Conservation (phyloP, 2,329 filamentous ascomycete species). For the Pestalotiopsis sp. region DNA sequence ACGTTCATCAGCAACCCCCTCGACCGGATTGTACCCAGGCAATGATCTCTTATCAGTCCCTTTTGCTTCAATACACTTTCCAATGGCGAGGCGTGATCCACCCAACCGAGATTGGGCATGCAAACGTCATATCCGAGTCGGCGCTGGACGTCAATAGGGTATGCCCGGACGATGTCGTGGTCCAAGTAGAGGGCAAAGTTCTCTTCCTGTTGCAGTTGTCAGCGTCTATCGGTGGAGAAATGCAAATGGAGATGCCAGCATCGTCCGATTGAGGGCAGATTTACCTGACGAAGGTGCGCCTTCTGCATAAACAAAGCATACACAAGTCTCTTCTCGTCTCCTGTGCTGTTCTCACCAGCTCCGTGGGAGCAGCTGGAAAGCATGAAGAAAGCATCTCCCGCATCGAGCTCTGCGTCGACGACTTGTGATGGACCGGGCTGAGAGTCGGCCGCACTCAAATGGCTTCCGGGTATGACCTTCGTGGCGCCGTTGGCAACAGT, state of each 20-base stretch:
- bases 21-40: slow-evolving; percentile 9
- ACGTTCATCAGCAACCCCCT: slow-evolving; percentile 10
- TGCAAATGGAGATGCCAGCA: neutral
- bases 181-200: slow-evolving; percentile 6
- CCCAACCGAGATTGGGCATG: slow-evolving; percentile 11
- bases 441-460: slow-evolving; percentile 33
- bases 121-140: slow-evolving; percentile 10
- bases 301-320: slow-evolving; percentile 23
- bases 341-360: slow-evolving; percentile 27
- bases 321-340: slow-evolving; percentile 24
- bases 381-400: slow-evolving; percentile 26
- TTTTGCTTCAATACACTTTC: slow-evolving; percentile 13
- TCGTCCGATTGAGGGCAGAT: neutral
- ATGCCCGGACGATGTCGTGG: slow-evolving; percentile 4
- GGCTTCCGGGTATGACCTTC: slow-evolving; percentile 37
- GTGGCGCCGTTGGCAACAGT: slow-evolving; percentile 38
- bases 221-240: neutral
- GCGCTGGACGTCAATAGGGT: neutral
- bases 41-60: slow-evolving; percentile 5
- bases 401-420: slow-evolving; percentile 22
- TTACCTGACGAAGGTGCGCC: neutral
- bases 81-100: slow-evolving; percentile 11
- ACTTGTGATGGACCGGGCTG: slow-evolving; percentile 21
- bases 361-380: slow-evolving; percentile 27
- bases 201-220: neutral